A percentile compares a stretch with the other conserved stretches of the same genome.
Conservation (phyloP, 768 basidiomycete genomes). For the Amanita polypyramis region DNA sequence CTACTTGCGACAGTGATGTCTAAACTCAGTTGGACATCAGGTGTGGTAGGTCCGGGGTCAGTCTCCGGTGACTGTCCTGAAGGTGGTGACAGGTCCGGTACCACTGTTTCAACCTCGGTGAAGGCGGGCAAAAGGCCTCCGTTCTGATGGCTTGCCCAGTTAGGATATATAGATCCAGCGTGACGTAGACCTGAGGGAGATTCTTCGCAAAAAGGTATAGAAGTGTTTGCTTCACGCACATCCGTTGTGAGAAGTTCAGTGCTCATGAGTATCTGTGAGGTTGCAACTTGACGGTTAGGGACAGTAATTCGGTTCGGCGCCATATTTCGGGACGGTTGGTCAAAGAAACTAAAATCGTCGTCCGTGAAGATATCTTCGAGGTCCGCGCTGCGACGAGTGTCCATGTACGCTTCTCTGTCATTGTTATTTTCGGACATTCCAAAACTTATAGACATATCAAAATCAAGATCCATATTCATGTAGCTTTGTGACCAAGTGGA, state of each 20-base stretch:
- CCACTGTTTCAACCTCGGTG: slow-evolving; percentile 15
- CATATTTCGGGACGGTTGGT: slow-evolving; percentile 33
- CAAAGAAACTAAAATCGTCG: slow-evolving; percentile 86
- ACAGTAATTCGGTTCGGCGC: background rate
- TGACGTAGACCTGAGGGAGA: slow-evolving; percentile 4
- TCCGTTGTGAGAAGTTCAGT: slow-evolving; percentile 7
- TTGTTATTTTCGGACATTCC: slow-evolving; percentile 19
- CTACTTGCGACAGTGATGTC: slow-evolving; percentile 15
- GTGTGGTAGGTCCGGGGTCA: slow-evolving; percentile 40
- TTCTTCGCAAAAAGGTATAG: background rate
- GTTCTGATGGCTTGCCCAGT: slow-evolving; percentile 16
- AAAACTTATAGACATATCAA: slow-evolving; percentile 22
- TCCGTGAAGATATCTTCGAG: slow-evolving; percentile 68
- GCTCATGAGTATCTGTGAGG: background rate
- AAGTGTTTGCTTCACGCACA: slow-evolving; percentile 1
- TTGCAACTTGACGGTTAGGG: background rate
- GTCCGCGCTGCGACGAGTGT: slow-evolving; percentile 23
- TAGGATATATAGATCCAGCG: slow-evolving; percentile 12
- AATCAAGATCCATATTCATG: slow-evolving; percentile 44
- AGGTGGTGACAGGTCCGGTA: slow-evolving; percentile 34
- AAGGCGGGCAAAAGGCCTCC: slow-evolving; percentile 23
- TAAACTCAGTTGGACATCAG: slow-evolving; percentile 37
- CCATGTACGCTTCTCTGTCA: slow-evolving; percentile 18
- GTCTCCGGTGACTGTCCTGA: slow-evolving; percentile 38
- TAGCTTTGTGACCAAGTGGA: slow-evolving; percentile 28